Percentiles rank a stretch among this genome's conserved stretches.
phyloP scores from a whole-genome alignment of 2,329 filamentous ascomycete species.

The Fusarium sp. region DNA sequence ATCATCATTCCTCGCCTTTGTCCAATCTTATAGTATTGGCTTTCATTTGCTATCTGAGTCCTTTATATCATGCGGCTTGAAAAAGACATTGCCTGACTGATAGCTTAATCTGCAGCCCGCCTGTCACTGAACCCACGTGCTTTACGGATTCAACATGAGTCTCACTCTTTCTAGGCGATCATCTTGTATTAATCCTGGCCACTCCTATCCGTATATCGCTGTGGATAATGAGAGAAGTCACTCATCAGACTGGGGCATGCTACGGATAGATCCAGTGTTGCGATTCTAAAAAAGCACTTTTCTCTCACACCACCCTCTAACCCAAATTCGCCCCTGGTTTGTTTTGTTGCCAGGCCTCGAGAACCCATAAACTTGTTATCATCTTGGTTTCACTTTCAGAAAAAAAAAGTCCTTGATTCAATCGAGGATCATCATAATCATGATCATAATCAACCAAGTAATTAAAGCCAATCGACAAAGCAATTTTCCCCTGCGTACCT shows the following conservation, averaged over 20 bases:
- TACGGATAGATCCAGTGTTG: constrained; percentile 34
- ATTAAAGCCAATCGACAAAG: constrained; percentile 17
- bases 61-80: not conserved
- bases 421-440: constrained; percentile 9
- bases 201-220: constrained; percentile 1
- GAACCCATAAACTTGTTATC: constrained; percentile 24
- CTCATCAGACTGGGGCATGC: constrained; percentile 23
- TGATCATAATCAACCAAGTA: constrained; percentile 7
- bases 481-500: not conserved
- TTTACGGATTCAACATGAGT: constrained; percentile 4
- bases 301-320: constrained; percentile 21
- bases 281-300: constrained; percentile 6
- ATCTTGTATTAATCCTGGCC: constrained; percentile 11
- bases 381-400: constrained; percentile 3
- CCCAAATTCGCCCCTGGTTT: constrained; percentile 27
- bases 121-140: constrained; percentile 3
- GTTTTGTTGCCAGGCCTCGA: constrained; percentile 16
- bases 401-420: not conserved
- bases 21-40: constrained; percentile 4
- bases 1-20: constrained; percentile 11
- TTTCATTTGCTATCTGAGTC: not conserved
- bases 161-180: constrained; percentile 10
- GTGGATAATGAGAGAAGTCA: constrained; percentile 17
- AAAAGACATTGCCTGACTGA: not conserved
- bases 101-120: not conserved